These are phyloP conservation scores for Phytophthora citrophthora DNA, from an alignment of 352 stramenopile species.

Conservation along the genomic window DNA sequence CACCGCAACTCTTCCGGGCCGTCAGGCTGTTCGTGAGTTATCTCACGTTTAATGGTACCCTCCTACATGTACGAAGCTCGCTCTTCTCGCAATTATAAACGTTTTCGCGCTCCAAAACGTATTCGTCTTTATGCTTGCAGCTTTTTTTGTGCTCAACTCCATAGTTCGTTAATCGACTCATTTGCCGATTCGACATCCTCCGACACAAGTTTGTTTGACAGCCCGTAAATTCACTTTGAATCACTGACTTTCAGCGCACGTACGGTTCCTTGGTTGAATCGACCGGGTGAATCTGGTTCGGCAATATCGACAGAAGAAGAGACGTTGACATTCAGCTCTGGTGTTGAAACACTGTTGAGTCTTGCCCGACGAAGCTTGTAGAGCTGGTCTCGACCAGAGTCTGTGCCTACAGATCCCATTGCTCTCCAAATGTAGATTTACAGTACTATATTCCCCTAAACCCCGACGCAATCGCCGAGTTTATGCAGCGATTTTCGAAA, in stretches of 20 bases:
- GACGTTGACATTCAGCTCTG: not conserved
- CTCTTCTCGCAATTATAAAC: no score
- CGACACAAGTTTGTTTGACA: not conserved
- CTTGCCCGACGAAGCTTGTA: slow-evolving; percentile 8
- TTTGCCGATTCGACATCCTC: no score
- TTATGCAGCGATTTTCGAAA: slow-evolving; percentile 31
- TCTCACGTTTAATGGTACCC: no score
- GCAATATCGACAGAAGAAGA: slow-evolving; percentile 14
- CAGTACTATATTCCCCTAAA: no score
- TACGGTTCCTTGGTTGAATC: slow-evolving; percentile 4
- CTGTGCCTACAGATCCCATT: not conserved
- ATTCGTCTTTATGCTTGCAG: no score
- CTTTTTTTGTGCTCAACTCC: no score
- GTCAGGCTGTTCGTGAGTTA: no score
- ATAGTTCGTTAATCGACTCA: slow-evolving; percentile 8
- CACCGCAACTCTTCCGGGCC: no score
- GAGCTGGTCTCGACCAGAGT: slow-evolving; percentile 25
- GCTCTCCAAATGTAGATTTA: slow-evolving; percentile 10
- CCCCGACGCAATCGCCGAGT: slow-evolving; percentile 10
- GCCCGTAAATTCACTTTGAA: not conserved
- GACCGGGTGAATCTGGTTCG: slow-evolving; percentile 21
- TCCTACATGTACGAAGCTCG: no score
- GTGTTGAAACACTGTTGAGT: slow-evolving; percentile 15
- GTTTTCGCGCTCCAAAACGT: no score
- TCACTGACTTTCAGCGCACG: slow-evolving; percentile 15